Percentiles rank a stretch among this genome's conserved stretches.
phyloP scores from a whole-genome alignment of 495 filamentous ascomycete genomes.

The Antarctomyces pellizariae region DNA sequence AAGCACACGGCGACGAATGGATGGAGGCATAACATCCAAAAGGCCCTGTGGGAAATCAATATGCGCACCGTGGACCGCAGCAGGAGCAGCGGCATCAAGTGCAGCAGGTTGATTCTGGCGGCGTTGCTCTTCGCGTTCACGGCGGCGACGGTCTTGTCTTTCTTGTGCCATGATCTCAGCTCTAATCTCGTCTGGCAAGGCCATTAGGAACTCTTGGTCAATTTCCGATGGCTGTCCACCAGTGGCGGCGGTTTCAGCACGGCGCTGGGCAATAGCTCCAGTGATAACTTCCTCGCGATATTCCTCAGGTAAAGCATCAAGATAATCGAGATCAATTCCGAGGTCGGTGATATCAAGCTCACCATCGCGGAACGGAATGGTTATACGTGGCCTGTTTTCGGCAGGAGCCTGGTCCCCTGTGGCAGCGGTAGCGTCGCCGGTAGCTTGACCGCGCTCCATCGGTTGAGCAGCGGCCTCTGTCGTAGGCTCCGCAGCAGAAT shows the following conservation, averaged over 20 bases:
- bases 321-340: slow-evolving; percentile 81
- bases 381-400: slow-evolving; percentile 29
- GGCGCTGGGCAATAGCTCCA: slow-evolving; percentile 58
- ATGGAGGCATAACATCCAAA: slow-evolving; percentile 70
- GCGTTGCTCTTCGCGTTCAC: slow-evolving; percentile 55
- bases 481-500: slow-evolving; percentile 1
- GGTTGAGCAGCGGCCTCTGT: slow-evolving; percentile 1
- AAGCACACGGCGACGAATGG: slow-evolving; percentile 62
- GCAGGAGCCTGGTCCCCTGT: slow-evolving; percentile 12
- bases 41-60: too few relatives aligned
- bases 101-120: slow-evolving; percentile 43
- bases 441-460: too few relatives aligned
- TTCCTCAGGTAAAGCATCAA: slow-evolving; percentile 85
- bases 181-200: slow-evolving; percentile 72
- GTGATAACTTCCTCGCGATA: slow-evolving; percentile 88
- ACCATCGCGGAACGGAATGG: slow-evolving; percentile 60
- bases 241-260: slow-evolving; percentile 52
- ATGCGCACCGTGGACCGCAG: too few relatives aligned
- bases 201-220: slow-evolving; percentile 83
- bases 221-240: slow-evolving; percentile 74
- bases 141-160: slow-evolving; percentile 64
- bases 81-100: slow-evolving; percentile 79
- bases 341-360: slow-evolving; percentile 79
- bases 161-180: slow-evolving; percentile 80
- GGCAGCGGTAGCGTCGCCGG: slow-evolving; percentile 13